These are phyloP conservation scores for Phytophthora citricola DNA, from an alignment of 352 stramenopile species.

Conservation along the genomic window DNA sequence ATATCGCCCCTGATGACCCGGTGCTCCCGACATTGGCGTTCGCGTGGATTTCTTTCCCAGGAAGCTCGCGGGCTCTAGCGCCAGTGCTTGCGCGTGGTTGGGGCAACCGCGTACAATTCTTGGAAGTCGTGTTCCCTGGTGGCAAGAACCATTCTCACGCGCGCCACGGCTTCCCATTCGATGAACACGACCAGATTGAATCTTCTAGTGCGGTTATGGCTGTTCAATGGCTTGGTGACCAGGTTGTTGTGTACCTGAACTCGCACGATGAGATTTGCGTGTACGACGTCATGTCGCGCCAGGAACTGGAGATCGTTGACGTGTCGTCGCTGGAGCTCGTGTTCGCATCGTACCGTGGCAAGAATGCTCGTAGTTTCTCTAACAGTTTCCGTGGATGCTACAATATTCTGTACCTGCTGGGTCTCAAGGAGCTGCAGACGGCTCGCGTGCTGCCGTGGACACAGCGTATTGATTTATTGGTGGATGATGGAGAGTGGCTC, in stretches of 20 bases:
- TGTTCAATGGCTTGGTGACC: slow-evolving; percentile 96
- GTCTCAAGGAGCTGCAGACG: slow-evolving; percentile 92
- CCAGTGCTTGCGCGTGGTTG: slow-evolving; percentile 94
- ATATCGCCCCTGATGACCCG: slow-evolving; percentile 73
- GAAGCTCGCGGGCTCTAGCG: slow-evolving; percentile 80
- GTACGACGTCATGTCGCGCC: slow-evolving; percentile 96
- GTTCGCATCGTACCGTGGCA: slow-evolving; percentile 92
- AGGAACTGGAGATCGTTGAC: slow-evolving; percentile 95
- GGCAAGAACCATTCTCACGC: slow-evolving; percentile 76
- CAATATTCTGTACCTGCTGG: slow-evolving; percentile 93
- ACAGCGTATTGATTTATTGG: slow-evolving; percentile 93
- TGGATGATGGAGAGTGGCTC: slow-evolving; percentile 97
- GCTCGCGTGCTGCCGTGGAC: slow-evolving; percentile 93
- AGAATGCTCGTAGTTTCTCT: slow-evolving; percentile 81
- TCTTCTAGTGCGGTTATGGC: slow-evolving; percentile 90
- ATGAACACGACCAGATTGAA: slow-evolving; percentile 94
- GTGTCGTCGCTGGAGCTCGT: slow-evolving; percentile 94
- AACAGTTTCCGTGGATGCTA: slow-evolving; percentile 94
- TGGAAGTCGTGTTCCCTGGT: slow-evolving; percentile 88
- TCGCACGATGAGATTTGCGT: slow-evolving; percentile 96
- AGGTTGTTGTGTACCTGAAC: slow-evolving; percentile 95
- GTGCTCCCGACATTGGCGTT: slow-evolving; percentile 95
- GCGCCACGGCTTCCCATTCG: slow-evolving; percentile 94
- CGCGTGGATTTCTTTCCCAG: slow-evolving; percentile 92
- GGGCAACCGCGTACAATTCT: slow-evolving; percentile 94